Conservation (phyloP, 2,329 filamentous ascomycete species). For the Aspergillus sp. region DNA sequence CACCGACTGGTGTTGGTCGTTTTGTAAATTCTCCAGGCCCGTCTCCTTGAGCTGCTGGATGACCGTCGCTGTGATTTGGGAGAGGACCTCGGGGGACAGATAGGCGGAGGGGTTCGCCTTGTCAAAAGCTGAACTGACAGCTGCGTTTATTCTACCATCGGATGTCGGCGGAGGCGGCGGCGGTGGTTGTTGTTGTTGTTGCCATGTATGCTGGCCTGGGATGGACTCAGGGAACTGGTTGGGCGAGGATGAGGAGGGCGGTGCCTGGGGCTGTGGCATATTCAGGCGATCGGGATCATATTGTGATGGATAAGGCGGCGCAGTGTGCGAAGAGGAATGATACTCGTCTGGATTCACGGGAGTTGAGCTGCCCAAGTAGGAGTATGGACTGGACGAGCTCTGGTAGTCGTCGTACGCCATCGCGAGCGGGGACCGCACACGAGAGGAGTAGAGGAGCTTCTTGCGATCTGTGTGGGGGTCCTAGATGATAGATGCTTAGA, state of each 20-base stretch:
- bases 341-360: slow-evolving; percentile 20
- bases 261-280: slow-evolving; percentile 34
- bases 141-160: slow-evolving; percentile 51
- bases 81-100: slow-evolving; percentile 59
- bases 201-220: slow-evolving; percentile 15
- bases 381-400: slow-evolving; percentile 26
- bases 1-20: slow-evolving; percentile 18
- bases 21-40: slow-evolving; percentile 34
- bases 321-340: slow-evolving; percentile 22
- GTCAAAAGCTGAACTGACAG: slow-evolving; percentile 56
- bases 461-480: not conserved
- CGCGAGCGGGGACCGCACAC: not conserved
- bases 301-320: slow-evolving; percentile 34
- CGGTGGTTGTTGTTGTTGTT: slow-evolving; percentile 19
- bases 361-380: slow-evolving; percentile 24
- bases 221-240: slow-evolving; percentile 19
- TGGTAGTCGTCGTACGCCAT: slow-evolving; percentile 47
- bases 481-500: not conserved
- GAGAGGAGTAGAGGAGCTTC: not conserved
- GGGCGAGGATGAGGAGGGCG: slow-evolving; percentile 17
- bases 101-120: slow-evolving; percentile 48
- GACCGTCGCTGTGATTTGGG: slow-evolving; percentile 58
- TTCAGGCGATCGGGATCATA: slow-evolving; percentile 28
- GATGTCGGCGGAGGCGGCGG: slow-evolving; percentile 9
- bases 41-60: slow-evolving; percentile 57